Base-by-base conservation (phyloP, 179 eudicot genomes). In the Camellia oleifera region DNA sequence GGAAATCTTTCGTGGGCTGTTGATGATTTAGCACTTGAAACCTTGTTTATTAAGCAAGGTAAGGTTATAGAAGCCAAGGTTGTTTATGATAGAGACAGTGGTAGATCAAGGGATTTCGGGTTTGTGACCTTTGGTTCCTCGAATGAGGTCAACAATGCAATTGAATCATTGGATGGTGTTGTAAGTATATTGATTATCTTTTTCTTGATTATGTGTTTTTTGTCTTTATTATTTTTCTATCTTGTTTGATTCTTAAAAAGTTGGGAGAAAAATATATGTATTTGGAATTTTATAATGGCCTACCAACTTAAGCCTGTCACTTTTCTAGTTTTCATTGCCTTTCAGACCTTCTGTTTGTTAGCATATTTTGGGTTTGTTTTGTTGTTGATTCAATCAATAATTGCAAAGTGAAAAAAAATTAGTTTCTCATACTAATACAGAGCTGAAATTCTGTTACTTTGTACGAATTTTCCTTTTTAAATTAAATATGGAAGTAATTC, bases 101-200 rank as follows among this genome's bases (percentile, higher is more conserved):
- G 99, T 32, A 93, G 97, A 78, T 97, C 99, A 76, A 93, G 92
- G 91, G 99, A 98, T 13, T 97, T 97, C 81, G 99, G 98, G 40
- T 97, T 97, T 75, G 97, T 97, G 5, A 90, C 98, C 26, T 94
- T 75, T 73, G 76, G 88, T 64, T 86, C 97, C 11, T 82, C 94
- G 26, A 88, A 90, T 18, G 97, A 97, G 88, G 97, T 91, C 84
- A 86, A 86, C 86, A 89, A 53, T 61, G 99, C 99, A 10, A 88
- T 97, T 69, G 90, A 90, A 69, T 81, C 91, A 77, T 84, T 97
- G 84, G 0, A 97, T 76, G 99, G 98, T 15, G 81, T 71, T 82
- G 99, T 94, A 84, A 93, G 97, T 87, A 77, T 46, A 40, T 23
- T 23, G 58, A 18, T 71, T 10, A 60, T 10, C 46, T 44, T 77